Percentiles rank a stretch among this genome's conserved stretches.
Conservation (phyloP, 73 alveolate species). For the Paramecium tetraurelia region DNA sequence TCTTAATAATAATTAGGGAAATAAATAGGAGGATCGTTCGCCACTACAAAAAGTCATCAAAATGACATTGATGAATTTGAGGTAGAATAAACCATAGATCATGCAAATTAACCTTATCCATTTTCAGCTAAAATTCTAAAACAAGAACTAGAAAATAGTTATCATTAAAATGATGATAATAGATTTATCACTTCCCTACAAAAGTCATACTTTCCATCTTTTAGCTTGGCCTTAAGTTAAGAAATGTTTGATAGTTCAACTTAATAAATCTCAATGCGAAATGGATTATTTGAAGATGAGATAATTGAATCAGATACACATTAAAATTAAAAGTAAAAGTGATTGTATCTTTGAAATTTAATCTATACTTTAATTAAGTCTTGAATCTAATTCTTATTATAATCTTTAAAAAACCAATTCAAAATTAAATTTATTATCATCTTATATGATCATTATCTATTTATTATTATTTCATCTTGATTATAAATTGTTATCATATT, state of each 20-base stretch:
- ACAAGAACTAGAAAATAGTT: not conserved
- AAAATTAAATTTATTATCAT: not conserved
- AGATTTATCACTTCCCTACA: not conserved
- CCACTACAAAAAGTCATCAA: not conserved
- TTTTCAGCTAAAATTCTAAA: not conserved
- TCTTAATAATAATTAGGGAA: not conserved
- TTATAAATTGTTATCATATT: too few species aligned
- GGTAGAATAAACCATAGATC: not conserved
- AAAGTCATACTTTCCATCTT: not conserved
- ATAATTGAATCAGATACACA: not conserved
- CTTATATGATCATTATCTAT: too few species aligned
- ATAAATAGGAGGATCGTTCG: not conserved
- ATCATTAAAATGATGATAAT: slow-evolving; percentile 10
- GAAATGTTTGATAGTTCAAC: not conserved
- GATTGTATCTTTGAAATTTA: not conserved
- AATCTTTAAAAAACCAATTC: not conserved
- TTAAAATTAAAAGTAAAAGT: not conserved
- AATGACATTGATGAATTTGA: not conserved
- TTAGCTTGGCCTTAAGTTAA: not conserved
- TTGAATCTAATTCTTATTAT: not conserved
- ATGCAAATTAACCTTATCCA: not conserved
- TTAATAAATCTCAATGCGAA: not conserved
- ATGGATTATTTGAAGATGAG: not conserved
- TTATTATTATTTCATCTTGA: too few species aligned
- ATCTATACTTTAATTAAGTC: not conserved